These are phyloP conservation scores for Leccinum idahoense DNA, from an alignment of 1,284 basidiomycete genomes.

Conservation along the genomic window DNA sequence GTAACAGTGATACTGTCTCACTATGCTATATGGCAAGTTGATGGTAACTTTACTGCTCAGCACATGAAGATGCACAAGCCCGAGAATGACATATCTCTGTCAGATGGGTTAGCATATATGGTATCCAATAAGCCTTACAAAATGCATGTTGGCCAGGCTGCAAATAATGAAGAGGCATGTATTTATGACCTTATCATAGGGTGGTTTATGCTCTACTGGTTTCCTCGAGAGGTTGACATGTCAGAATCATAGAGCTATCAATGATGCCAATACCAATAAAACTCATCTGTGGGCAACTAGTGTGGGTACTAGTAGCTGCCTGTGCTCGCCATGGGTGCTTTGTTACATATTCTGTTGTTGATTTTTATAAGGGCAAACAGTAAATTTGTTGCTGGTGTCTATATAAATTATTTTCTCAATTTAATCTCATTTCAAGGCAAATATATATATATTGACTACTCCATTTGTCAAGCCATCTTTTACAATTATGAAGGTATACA, in stretches of 20 bases:
- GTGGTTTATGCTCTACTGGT: neutral
- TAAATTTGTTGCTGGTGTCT: neutral
- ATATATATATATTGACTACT: constrained; percentile 11
- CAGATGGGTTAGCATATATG: constrained; percentile 15
- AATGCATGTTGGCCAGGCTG: constrained; percentile 2
- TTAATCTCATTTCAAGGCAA: constrained; percentile 1
- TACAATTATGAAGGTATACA: constrained; percentile 6
- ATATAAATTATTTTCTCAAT: neutral
- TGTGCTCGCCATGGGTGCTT: constrained; percentile 12
- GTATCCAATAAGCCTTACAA: constrained; percentile 5
- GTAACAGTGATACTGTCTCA: neutral
- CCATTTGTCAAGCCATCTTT: constrained; percentile 8
- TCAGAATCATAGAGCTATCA: constrained; percentile 13
- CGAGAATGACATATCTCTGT: constrained; percentile 7
- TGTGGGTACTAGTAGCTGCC: neutral
- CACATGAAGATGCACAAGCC: constrained; percentile 14
- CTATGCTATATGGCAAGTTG: constrained; percentile 4
- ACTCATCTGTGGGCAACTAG: constrained; percentile 7
- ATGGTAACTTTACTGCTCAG: constrained; percentile 16
- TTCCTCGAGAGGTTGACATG: constrained; percentile 10
- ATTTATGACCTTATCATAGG: neutral
- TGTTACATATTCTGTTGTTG: constrained; percentile 12
- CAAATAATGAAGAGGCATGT: constrained; percentile 6
- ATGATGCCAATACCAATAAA: constrained; percentile 4
- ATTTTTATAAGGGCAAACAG: constrained; percentile 20